A percentile compares a stretch with the other conserved stretches of the same genome.
Conservation (phyloP, 1,284 basidiomycete genomes). For the Papiliotrema fonsecae region DNA sequence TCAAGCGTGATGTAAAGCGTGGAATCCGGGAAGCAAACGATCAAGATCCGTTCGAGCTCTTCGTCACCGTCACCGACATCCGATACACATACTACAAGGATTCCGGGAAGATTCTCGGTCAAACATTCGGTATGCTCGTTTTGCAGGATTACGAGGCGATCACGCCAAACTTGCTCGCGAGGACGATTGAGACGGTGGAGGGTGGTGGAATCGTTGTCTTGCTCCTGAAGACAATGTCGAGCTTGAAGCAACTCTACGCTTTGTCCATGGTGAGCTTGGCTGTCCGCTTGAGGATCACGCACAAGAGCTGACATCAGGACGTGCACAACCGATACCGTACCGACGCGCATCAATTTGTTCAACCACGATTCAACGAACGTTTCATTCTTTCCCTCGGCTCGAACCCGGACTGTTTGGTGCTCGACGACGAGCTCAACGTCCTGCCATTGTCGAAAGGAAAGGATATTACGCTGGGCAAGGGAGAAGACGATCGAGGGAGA, state of each 20-base stretch:
- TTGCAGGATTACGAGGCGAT: slow-evolving; percentile 98
- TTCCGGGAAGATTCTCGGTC: slow-evolving; percentile 90
- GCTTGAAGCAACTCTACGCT: slow-evolving; percentile 85
- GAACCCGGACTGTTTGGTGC: slow-evolving; percentile 82
- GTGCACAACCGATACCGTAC: slow-evolving; percentile 91
- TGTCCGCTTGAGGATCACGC: background rate
- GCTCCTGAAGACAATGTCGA: slow-evolving; percentile 91
- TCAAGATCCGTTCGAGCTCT: slow-evolving; percentile 96
- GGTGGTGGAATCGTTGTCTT: slow-evolving; percentile 92
- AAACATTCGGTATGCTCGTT: slow-evolving; percentile 96
- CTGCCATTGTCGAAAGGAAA: slow-evolving; percentile 95
- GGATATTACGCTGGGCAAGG: slow-evolving; percentile 61
- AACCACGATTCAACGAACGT: slow-evolving; percentile 96
- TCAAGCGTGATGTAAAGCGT: slow-evolving; percentile 89
- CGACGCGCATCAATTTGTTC: slow-evolving; percentile 80
- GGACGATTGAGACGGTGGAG: slow-evolving; percentile 97
- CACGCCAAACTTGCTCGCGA: slow-evolving; percentile 92
- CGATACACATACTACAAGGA: slow-evolving; percentile 96
- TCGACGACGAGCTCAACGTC: slow-evolving; percentile 98
- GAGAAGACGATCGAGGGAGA: slow-evolving; percentile 40
- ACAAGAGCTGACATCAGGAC: slow-evolving; percentile 56
- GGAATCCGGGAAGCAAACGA: slow-evolving; percentile 92
- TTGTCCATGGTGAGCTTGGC: slow-evolving; percentile 87
- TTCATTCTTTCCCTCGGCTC: slow-evolving; percentile 92
- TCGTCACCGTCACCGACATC: slow-evolving; percentile 97